phyloP scores from a whole-genome alignment of 352 stramenopile species.

The Globisporangium irregulare region DNA sequence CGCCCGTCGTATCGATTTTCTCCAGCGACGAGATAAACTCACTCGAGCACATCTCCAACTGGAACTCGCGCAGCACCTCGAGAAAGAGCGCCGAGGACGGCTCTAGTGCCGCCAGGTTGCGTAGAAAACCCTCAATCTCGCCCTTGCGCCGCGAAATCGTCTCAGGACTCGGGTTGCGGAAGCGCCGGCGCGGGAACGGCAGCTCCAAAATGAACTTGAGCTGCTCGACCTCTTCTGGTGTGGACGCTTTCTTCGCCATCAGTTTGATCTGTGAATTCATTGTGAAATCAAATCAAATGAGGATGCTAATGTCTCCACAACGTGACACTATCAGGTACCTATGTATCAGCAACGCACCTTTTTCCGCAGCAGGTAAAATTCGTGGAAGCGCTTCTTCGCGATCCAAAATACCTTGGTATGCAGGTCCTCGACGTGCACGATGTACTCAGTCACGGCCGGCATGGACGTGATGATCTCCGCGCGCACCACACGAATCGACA shows the following conservation, averaged over 20 bases:
- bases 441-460: conserved; percentile 65
- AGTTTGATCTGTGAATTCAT: conserved; percentile 29
- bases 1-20: conserved; percentile 66
- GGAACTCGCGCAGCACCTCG: conserved; percentile 60
- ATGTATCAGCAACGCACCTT: conserved; percentile 32
- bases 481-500: conserved; percentile 70
- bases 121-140: conserved; percentile 74
- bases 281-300: not conserved
- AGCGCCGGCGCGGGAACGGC: conserved; percentile 61
- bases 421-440: conserved; percentile 71
- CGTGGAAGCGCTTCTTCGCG: conserved; percentile 75
- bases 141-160: conserved; percentile 43
- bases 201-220: conserved; percentile 73
- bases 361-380: conserved; percentile 67
- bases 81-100: conserved; percentile 53
- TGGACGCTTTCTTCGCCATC: conserved; percentile 31
- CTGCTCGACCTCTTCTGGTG: conserved; percentile 48
- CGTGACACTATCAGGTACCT: not conserved
- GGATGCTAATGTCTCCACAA: not conserved
- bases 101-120: conserved; percentile 64
- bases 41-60: conserved; percentile 66
- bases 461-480: conserved; percentile 53
- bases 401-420: conserved; percentile 85
- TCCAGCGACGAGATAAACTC: conserved; percentile 77
- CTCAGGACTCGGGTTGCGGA: conserved; percentile 43